phyloP scores from a whole-genome alignment of 345 rosid genomes.

The Excoecaria agallocha region DNA sequence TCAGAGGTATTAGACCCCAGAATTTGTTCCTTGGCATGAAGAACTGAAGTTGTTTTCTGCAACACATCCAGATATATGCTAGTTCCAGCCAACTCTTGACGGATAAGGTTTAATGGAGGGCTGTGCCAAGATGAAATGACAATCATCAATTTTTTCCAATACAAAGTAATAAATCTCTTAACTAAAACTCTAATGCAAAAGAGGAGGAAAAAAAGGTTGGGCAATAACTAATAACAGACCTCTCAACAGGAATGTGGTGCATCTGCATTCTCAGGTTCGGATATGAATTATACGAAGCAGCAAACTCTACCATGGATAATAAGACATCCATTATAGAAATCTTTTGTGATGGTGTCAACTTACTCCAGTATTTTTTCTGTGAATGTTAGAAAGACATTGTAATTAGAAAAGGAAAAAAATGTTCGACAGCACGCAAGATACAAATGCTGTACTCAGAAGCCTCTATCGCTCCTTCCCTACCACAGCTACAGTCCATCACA shows the following conservation, averaged over 20 bases:
- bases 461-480: not conserved
- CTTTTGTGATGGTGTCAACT: constrained; percentile 72
- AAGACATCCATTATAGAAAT: constrained; percentile 82
- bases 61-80: constrained; percentile 80
- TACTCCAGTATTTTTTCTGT: constrained; percentile 94
- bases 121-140: constrained; percentile 40
- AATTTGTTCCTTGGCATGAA: constrained; percentile 29
- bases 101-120: constrained; percentile 90
- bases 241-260: constrained; percentile 77
- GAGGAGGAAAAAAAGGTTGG: not conserved
- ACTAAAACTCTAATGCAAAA: not conserved
- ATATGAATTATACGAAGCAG: constrained; percentile 86
- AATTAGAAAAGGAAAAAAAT: constrained; percentile 7
- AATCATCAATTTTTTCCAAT: constrained; percentile 13
- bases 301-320: constrained; percentile 80
- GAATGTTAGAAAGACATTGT: constrained; percentile 21
- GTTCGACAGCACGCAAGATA: not conserved
- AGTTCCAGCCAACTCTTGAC: constrained; percentile 89
- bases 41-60: constrained; percentile 69
- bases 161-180: not conserved
- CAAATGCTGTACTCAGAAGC: not conserved
- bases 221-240: constrained; percentile 38
- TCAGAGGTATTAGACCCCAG: constrained; percentile 30
- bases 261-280: constrained; percentile 75
- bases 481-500: not conserved